Evolutionary conservation across 1,284 basidiomycete genomes (phyloP).

Genomic region (Malassezia slooffiae): DNA sequence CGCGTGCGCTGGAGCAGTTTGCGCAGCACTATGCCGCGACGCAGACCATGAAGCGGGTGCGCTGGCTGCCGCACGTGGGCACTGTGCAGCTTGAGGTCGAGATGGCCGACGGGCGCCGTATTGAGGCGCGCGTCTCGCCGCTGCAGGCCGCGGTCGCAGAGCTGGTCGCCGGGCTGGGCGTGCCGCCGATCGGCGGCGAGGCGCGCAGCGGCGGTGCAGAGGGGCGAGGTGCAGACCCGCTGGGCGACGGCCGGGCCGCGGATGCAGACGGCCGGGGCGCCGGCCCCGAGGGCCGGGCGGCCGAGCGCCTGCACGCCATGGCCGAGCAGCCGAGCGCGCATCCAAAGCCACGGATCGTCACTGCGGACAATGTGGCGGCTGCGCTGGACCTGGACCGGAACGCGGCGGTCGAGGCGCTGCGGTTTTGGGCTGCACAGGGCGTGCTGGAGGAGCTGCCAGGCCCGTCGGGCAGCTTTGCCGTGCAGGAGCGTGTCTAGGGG

Average conservation of each 20-base stretch:
- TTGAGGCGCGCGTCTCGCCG: conserved; percentile 8
- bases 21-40: conserved; percentile 9
- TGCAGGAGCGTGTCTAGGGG: not conserved
- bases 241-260: no score
- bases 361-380: conserved; percentile 11
- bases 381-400: conserved; percentile 8
- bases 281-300: no score
- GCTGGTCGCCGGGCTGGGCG: conserved; percentile 8
- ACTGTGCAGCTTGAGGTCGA: conserved; percentile 30
- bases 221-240: no score
- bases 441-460: conserved; percentile 7
- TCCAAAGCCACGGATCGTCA: conserved; percentile 4
- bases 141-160: conserved; percentile 9
- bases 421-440: conserved; percentile 8
- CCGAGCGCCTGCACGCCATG: no score
- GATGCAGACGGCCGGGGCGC: no score
- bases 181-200: not conserved
- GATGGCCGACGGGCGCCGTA: conserved; percentile 20
- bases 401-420: conserved; percentile 9
- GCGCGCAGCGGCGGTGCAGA: no score
- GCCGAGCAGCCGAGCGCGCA: no score
- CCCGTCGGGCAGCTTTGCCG: conserved; percentile 10
- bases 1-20: conserved; percentile 22
- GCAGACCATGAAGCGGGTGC: conserved; percentile 24
- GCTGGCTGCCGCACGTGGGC: conserved; percentile 32